A percentile compares a stretch with the other conserved stretches of the same genome.
These are phyloP conservation scores for Leishmania braziliensis DNA, from an alignment of 208 protist genomes.

Conservation along the genomic window DNA sequence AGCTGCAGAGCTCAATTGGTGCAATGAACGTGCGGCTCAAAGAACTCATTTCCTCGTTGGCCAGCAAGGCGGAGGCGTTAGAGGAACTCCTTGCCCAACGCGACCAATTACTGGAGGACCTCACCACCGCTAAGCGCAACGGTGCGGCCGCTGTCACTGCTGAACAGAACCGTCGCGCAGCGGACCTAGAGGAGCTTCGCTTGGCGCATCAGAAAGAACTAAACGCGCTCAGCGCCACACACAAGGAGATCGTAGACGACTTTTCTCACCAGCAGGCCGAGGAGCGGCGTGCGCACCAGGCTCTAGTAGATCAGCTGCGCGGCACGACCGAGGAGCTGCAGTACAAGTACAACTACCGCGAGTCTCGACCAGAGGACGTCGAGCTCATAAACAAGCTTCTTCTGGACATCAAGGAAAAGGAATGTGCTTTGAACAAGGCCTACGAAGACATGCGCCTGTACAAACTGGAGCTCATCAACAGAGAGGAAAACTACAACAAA, in stretches of 20 bases:
- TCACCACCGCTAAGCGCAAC: slow-evolving; percentile 30
- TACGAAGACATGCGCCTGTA: slow-evolving; percentile 91
- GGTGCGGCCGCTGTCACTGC: slow-evolving; percentile 19
- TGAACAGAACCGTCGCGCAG: slow-evolving; percentile 28
- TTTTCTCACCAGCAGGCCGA: slow-evolving; percentile 44
- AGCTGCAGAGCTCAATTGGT: slow-evolving; percentile 13
- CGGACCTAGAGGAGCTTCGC: slow-evolving; percentile 33
- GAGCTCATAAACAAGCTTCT: slow-evolving; percentile 89
- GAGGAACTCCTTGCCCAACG: slow-evolving; percentile 30
- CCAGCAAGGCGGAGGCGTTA: slow-evolving; percentile 20
- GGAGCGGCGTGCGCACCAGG: slow-evolving; percentile 39
- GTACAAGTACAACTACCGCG: slow-evolving; percentile 91
- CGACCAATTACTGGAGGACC: slow-evolving; percentile 21
- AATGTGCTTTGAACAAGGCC: slow-evolving; percentile 75
- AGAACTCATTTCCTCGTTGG: slow-evolving; percentile 15
- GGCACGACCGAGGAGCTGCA: slow-evolving; percentile 64
- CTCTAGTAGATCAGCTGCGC: slow-evolving; percentile 45
- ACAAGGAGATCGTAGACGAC: slow-evolving; percentile 60
- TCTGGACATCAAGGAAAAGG: slow-evolving; percentile 69
- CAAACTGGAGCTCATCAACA: slow-evolving; percentile 94
- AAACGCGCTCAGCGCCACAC: slow-evolving; percentile 34
- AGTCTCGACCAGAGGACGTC: slow-evolving; percentile 90
- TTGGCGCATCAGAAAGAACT: slow-evolving; percentile 36
- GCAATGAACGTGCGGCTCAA: slow-evolving; percentile 15
- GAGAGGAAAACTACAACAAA: slow-evolving; percentile 96